A percentile compares a stretch with the other conserved stretches of the same genome.
These are phyloP conservation scores for Ustilago curta DNA, from an alignment of 1,284 basidiomycete genomes.

Conservation along the genomic window DNA sequence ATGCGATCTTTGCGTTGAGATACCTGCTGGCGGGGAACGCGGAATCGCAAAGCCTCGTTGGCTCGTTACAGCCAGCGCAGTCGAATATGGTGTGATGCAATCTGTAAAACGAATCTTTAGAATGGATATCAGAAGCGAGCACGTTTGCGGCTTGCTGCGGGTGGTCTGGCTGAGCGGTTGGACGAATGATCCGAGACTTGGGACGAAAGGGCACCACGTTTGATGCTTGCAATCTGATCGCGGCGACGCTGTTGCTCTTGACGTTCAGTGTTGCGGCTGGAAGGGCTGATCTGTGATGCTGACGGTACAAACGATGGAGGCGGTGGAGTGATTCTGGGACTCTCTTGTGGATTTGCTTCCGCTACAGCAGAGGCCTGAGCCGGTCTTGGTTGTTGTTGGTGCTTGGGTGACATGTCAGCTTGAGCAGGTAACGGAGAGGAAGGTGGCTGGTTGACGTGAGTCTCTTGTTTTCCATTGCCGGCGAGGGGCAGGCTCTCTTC, in stretches of 20 bases:
- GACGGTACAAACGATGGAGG: conserved; percentile 4
- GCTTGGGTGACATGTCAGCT: not conserved
- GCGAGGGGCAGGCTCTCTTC: conserved; percentile 18
- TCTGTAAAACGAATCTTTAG: too few relatives aligned
- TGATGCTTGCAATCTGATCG: conserved; percentile 33
- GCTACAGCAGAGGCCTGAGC: not conserved
- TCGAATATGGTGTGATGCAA: conserved; percentile 21
- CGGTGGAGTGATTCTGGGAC: conserved; percentile 3
- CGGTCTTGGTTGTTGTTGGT: not conserved
- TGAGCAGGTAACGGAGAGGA: not conserved
- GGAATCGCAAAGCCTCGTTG: conserved; percentile 56
- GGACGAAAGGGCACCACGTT: conserved; percentile 6
- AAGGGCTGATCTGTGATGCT: conserved; percentile 9
- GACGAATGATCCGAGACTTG: not conserved
- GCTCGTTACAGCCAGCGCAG: conserved; percentile 43
- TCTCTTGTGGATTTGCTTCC: not conserved
- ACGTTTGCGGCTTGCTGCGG: conserved; percentile 18
- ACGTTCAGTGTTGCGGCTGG: conserved; percentile 10
- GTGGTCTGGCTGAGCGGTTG: not conserved
- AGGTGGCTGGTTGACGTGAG: not conserved
- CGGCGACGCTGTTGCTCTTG: conserved; percentile 27
- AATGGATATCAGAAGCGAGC: conserved; percentile 23
- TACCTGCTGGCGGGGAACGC: conserved; percentile 58
- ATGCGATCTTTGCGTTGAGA: conserved; percentile 64
- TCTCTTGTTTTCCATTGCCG: not conserved